A percentile compares a stretch with the other conserved stretches of the same genome.
phyloP scores from a whole-genome alignment of 73 alveolate genomes.

The Effrenium voratum region DNA sequence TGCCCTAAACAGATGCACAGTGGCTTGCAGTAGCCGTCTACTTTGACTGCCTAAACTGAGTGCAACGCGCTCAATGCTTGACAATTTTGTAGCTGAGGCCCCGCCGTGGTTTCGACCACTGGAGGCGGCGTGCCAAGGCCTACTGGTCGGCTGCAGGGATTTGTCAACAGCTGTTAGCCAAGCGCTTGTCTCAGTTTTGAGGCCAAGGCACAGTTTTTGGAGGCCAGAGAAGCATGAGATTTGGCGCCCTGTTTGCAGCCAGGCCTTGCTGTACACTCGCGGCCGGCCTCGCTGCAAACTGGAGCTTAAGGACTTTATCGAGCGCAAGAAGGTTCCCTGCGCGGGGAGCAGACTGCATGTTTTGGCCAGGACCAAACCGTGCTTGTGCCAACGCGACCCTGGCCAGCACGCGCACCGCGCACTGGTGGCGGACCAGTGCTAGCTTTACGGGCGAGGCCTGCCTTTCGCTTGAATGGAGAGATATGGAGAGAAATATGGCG shows the following conservation, averaged over 20 bases:
- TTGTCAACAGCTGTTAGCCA: background rate
- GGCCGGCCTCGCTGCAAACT: constrained; percentile 39
- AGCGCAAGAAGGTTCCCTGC: background rate
- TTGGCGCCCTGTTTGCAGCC: background rate
- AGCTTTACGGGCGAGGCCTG: constrained; percentile 33
- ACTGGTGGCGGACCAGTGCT: constrained; percentile 27
- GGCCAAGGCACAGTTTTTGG: background rate
- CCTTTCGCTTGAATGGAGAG: too few species aligned
- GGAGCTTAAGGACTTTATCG: constrained; percentile 12
- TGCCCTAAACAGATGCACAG: background rate
- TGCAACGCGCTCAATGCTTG: background rate
- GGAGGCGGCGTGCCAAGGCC: constrained; percentile 89
- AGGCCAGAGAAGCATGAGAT: background rate
- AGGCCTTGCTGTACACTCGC: background rate
- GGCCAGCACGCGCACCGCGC: constrained; percentile 48
- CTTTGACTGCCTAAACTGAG: background rate
- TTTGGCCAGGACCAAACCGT: background rate
- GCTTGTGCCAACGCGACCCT: constrained; percentile 25
- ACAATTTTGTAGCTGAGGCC: background rate
- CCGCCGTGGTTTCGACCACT: constrained; percentile 87
- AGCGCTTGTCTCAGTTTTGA: background rate
- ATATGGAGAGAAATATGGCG: too few species aligned
- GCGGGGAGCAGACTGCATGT: background rate
- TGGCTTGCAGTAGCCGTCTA: background rate
- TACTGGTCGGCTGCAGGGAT: background rate